Evolutionary conservation across 352 stramenopile species (phyloP).

Genomic region (Globisporangium heterothallicum): DNA sequence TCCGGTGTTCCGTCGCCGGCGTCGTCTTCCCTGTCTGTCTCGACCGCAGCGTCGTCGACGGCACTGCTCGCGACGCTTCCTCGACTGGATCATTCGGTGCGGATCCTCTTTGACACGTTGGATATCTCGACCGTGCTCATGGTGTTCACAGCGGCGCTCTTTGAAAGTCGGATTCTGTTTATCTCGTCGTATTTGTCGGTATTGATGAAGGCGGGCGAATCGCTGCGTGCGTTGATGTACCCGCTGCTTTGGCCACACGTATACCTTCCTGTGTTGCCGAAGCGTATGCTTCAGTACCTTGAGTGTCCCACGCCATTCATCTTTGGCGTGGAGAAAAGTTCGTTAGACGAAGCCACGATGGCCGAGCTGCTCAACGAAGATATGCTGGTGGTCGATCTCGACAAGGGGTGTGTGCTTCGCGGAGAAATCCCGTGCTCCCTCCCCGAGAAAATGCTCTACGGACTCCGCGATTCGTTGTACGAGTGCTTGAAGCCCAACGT

Average conservation of each 20-base stretch:
- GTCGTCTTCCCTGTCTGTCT: conserved; percentile 29
- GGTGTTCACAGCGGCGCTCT: conserved; percentile 71
- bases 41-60: conserved; percentile 20
- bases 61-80: conserved; percentile 47
- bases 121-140: conserved; percentile 67
- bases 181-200: conserved; percentile 78
- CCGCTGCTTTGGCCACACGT: conserved; percentile 85
- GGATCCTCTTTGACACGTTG: conserved; percentile 76
- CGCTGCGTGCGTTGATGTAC: conserved; percentile 78
- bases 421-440: conserved; percentile 48
- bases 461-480: conserved; percentile 47
- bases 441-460: conserved; percentile 38
- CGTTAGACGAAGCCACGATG: conserved; percentile 49
- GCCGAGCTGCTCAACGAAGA: conserved; percentile 49
- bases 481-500: conserved; percentile 69
- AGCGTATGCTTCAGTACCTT: conserved; percentile 76
- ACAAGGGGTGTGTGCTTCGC: conserved; percentile 51
- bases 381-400: conserved; percentile 67
- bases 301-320: conserved; percentile 86
- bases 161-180: conserved; percentile 79
- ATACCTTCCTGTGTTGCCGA: conserved; percentile 77
- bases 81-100: conserved; percentile 67
- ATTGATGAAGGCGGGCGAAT: conserved; percentile 76
- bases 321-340: conserved; percentile 68
- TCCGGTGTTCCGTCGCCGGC: conserved; percentile 16